A percentile compares a stretch with the other conserved stretches of the same genome.
phyloP scores from a whole-genome alignment of 2,329 filamentous ascomycete genomes.

The Arthrobotrys iridis region DNA sequence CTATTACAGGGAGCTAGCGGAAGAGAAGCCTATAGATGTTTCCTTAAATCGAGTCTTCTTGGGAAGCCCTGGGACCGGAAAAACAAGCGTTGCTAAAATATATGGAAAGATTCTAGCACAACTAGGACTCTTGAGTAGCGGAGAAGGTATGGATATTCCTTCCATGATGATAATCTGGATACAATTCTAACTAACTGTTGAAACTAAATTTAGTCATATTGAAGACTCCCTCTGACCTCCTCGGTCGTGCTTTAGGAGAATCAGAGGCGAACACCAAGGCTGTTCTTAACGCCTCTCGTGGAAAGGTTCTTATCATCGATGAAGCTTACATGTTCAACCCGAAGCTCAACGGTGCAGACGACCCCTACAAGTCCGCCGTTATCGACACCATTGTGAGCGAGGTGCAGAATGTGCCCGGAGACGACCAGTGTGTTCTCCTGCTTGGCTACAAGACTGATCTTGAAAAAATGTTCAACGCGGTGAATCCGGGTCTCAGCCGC shows the following conservation, averaged over 20 bases:
- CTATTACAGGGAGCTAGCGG: slow-evolving; percentile 72
- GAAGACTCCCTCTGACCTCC: slow-evolving; percentile 77
- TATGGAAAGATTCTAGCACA: slow-evolving; percentile 76
- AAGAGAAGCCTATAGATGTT: slow-evolving; percentile 70
- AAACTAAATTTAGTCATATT: slow-evolving; percentile 66
- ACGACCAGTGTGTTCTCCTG: slow-evolving; percentile 77
- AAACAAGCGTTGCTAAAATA: slow-evolving; percentile 78
- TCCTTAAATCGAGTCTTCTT: slow-evolving; percentile 76
- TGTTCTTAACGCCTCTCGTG: slow-evolving; percentile 72
- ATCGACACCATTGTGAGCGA: slow-evolving; percentile 79
- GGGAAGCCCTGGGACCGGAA: slow-evolving; percentile 78
- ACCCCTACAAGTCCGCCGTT: slow-evolving; percentile 71
- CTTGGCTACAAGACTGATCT: slow-evolving; percentile 77
- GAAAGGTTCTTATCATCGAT: slow-evolving; percentile 82
- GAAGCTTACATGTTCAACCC: slow-evolving; percentile 75
- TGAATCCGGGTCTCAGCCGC: slow-evolving; percentile 75
- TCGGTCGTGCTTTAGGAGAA: slow-evolving; percentile 71
- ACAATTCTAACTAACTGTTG: slow-evolving; percentile 3
- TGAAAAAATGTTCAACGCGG: slow-evolving; percentile 76
- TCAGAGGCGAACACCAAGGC: slow-evolving; percentile 78
- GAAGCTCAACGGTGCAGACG: slow-evolving; percentile 59
- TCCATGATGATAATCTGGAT: background rate
- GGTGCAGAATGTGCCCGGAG: slow-evolving; percentile 74
- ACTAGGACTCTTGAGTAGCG: slow-evolving; percentile 73
- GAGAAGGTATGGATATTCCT: slow-evolving; percentile 64